phyloP scores from a whole-genome alignment of 805 yeast genomes.

The Kazachstania viticola region DNA sequence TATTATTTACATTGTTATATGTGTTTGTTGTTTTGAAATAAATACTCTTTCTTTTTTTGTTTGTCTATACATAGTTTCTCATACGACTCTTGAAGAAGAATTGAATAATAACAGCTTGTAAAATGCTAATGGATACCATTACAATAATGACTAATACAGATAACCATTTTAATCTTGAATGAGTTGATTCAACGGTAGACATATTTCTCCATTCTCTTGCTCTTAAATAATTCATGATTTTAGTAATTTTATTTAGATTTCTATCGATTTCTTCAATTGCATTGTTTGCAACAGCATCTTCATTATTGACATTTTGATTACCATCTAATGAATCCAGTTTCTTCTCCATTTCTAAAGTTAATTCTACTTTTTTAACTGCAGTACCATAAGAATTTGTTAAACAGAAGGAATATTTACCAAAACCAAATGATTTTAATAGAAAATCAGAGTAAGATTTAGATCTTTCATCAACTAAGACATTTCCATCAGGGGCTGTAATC shows the following conservation, averaged over 20 bases:
- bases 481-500: slow-evolving; percentile 44
- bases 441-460: slow-evolving; percentile 58
- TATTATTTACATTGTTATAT: background rate
- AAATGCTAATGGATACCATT: slow-evolving; percentile 65
- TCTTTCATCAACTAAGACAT: slow-evolving; percentile 36
- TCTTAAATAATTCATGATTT: slow-evolving; percentile 72
- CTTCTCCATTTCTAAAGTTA: slow-evolving; percentile 44
- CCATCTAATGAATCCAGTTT: slow-evolving; percentile 16
- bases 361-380: slow-evolving; percentile 52
- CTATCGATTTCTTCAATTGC: slow-evolving; percentile 48
- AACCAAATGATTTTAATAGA: slow-evolving; percentile 41
- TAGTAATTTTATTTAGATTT: slow-evolving; percentile 46
- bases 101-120: slow-evolving; percentile 75
- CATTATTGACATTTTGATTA: slow-evolving; percentile 18
- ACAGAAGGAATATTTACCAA: slow-evolving; percentile 58
- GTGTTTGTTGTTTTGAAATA: slow-evolving; percentile 2
- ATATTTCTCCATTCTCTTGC: slow-evolving; percentile 96
- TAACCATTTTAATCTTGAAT: slow-evolving; percentile 65
- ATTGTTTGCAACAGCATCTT: slow-evolving; percentile 41
- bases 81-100: slow-evolving; percentile 52
- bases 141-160: slow-evolving; percentile 58
- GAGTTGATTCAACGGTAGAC: slow-evolving; percentile 77
- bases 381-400: slow-evolving; percentile 55
- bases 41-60: too few relatives aligned
- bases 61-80: slow-evolving; percentile 31